Evolutionary conservation across 1,284 basidiomycete genomes (phyloP).

Genomic region (Ganoderma resinaceum): DNA sequence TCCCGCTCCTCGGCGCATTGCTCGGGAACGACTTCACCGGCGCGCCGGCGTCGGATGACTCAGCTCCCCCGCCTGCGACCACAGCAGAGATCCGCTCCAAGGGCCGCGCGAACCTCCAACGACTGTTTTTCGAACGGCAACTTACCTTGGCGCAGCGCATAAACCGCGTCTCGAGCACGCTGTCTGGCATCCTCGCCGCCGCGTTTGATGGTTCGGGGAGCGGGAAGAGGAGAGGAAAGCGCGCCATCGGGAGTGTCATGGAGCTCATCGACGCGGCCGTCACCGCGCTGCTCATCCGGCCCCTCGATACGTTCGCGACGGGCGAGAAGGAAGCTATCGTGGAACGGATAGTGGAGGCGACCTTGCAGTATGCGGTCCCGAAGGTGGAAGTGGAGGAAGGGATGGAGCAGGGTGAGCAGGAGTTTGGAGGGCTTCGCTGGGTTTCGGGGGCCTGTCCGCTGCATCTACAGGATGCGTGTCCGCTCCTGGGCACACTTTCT

Average conservation of each 20-base stretch:
- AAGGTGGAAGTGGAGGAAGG: conserved; percentile 49
- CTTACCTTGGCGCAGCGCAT: conserved; percentile 65
- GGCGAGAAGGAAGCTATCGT: conserved; percentile 71
- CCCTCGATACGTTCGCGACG: conserved; percentile 53
- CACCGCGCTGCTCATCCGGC: conserved; percentile 59
- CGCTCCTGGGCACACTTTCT: conserved; percentile 59
- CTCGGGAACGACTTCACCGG: conserved; percentile 85
- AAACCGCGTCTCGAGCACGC: conserved; percentile 58
- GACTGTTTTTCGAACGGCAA: conserved; percentile 71
- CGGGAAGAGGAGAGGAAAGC: conserved; percentile 55
- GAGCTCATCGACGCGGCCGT: conserved; percentile 77
- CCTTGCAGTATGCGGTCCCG: conserved; percentile 78
- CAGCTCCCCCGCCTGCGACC: conserved; percentile 35
- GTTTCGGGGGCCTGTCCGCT: conserved; percentile 62
- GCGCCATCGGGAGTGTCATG: conserved; percentile 70
- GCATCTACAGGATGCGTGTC: conserved; percentile 61
- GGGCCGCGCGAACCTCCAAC: conserved; percentile 55
- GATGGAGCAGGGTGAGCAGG: conserved; percentile 30
- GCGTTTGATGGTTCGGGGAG: conserved; percentile 31
- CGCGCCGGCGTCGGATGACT: conserved; percentile 41
- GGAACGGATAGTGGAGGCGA: conserved; percentile 73
- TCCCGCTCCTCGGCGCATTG: conserved; percentile 86
- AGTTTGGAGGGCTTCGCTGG: conserved; percentile 41
- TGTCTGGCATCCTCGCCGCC: conserved; percentile 59
- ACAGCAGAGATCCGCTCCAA: conserved; percentile 31